phyloP scores from a whole-genome alignment of 306 rosid genomes.

The Sesbania bispinosa region DNA sequence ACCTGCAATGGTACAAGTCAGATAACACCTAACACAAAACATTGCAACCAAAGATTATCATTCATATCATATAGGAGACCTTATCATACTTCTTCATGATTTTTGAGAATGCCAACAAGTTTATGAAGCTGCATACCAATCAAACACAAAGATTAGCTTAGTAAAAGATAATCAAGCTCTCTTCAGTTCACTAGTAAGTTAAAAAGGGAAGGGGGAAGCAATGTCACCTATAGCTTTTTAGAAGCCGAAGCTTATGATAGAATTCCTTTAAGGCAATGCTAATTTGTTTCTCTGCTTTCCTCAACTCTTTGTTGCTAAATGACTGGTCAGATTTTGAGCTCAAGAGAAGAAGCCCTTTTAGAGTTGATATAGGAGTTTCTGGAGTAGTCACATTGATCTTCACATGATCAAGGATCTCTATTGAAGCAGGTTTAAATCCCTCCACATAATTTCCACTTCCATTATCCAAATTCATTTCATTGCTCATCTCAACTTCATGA shows the following conservation, averaged over 20 bases:
- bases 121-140: constrained; percentile 57
- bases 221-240: constrained; percentile 61
- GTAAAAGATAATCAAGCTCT: not conserved
- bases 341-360: constrained; percentile 47
- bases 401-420: constrained; percentile 54
- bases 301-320: constrained; percentile 54
- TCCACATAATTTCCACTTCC: constrained; percentile 22
- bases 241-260: constrained; percentile 60
- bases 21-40: not conserved
- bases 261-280: constrained; percentile 56
- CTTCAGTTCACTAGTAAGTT: not conserved
- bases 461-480: constrained; percentile 23
- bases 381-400: constrained; percentile 47
- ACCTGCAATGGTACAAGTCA: not conserved
- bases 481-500: constrained; percentile 62
- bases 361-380: constrained; percentile 57
- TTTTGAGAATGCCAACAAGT: constrained; percentile 68
- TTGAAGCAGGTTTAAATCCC: constrained; percentile 43
- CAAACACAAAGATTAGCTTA: not conserved
- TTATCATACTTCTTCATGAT: constrained; percentile 88
- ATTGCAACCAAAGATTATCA: not conserved
- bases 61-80: constrained; percentile 36
- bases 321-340: constrained; percentile 34
- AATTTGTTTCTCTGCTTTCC: constrained; percentile 55
- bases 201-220: not conserved